Conservation (phyloP, 257 asterid species). For the Solanum tacnaense region DNA sequence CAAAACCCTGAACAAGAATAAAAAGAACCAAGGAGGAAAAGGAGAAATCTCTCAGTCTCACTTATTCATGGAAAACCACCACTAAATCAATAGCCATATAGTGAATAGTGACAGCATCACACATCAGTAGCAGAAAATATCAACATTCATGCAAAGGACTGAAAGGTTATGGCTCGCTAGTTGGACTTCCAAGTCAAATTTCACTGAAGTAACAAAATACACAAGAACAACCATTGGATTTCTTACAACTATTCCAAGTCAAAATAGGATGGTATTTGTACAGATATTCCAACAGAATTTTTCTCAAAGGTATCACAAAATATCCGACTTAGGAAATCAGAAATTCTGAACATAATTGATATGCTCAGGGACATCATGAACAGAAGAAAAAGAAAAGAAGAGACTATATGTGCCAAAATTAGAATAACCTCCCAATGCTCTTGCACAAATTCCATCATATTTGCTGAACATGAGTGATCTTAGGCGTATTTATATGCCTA, state of each 20-base stretch:
- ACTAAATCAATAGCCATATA: neutral
- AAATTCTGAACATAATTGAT: neutral
- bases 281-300: neutral
- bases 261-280: neutral
- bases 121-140: neutral
- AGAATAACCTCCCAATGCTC: neutral
- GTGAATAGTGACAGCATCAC: neutral
- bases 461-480: neutral
- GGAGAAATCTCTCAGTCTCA: neutral
- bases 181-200: neutral
- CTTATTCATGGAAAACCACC: neutral
- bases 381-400: neutral
- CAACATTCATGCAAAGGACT: neutral
- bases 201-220: neutral
- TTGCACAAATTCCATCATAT: neutral
- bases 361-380: neutral
- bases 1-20: constrained; percentile 64
- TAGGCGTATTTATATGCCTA: no score
- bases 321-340: neutral
- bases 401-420: neutral
- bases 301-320: neutral
- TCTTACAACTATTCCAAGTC: neutral
- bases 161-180: neutral
- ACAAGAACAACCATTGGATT: neutral
- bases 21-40: neutral